Percentiles rank a stretch among this genome's conserved stretches.
Evolutionary conservation across 352 stramenopile species (phyloP).

Genomic region (Phytopythium vexans): DNA sequence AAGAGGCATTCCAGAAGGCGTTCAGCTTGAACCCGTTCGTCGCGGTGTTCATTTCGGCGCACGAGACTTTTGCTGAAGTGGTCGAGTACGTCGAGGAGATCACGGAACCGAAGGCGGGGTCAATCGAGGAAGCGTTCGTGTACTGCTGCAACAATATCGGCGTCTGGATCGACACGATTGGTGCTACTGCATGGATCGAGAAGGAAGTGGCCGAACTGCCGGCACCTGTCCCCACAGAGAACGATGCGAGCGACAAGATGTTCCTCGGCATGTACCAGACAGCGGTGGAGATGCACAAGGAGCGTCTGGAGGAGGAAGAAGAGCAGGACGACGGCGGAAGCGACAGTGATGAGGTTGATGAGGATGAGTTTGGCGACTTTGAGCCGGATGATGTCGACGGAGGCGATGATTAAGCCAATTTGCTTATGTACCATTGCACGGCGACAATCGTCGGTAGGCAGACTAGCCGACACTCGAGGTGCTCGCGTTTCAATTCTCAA

Average conservation of each 20-base stretch:
- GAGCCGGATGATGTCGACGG: conserved; percentile 52
- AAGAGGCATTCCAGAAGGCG: conserved; percentile 60
- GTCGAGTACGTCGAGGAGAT: conserved; percentile 87
- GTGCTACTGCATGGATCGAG: conserved; percentile 74
- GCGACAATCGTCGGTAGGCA: no score
- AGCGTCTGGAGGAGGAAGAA: conserved; percentile 34
- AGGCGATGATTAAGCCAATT: conserved; percentile 30
- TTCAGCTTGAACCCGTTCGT: conserved; percentile 82
- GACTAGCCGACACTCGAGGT: no score
- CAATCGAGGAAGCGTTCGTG: conserved; percentile 82
- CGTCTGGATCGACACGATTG: conserved; percentile 83
- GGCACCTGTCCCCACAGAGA: conserved; percentile 40
- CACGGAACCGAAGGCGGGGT: conserved; percentile 55
- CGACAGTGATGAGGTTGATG: conserved; percentile 30
- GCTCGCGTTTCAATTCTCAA: conserved; percentile 49
- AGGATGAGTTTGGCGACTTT: conserved; percentile 45
- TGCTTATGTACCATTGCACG: no score
- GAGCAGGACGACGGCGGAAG: conserved; percentile 29
- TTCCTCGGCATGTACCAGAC: conserved; percentile 87
- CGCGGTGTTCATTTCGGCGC: conserved; percentile 70
- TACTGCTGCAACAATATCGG: conserved; percentile 81
- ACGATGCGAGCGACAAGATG: conserved; percentile 72
- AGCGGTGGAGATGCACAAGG: conserved; percentile 84
- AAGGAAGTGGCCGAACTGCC: conserved; percentile 69
- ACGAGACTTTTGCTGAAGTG: conserved; percentile 78